These are phyloP conservation scores for Jatropha multifida DNA, from an alignment of 441 rosid genomes.

Conservation along the genomic window DNA sequence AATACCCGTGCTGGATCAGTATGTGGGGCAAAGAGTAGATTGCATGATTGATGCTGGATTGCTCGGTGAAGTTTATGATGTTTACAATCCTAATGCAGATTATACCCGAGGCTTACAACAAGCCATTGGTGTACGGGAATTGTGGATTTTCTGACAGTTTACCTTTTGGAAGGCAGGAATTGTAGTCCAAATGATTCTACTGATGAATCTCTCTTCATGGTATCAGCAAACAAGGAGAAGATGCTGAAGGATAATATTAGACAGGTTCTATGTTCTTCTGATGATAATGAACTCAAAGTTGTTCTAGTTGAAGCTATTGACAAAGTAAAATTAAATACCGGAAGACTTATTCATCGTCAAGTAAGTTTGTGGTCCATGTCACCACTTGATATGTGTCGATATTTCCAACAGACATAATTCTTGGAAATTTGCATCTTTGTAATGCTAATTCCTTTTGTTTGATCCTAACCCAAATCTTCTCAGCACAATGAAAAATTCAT, in stretches of 20 bases:
- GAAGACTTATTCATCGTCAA: constrained; percentile 86
- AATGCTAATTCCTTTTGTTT: background rate
- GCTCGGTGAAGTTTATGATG: constrained; percentile 69
- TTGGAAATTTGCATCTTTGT: background rate
- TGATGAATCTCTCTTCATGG: constrained; percentile 21
- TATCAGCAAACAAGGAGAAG: constrained; percentile 31
- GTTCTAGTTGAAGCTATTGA: constrained; percentile 65
- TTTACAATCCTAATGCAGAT: constrained; percentile 60
- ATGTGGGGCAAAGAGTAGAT: constrained; percentile 79
- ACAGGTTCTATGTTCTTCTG: constrained; percentile 38
- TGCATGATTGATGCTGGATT: constrained; percentile 78
- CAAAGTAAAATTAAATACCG: constrained; percentile 67
- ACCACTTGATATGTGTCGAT: too few species aligned
- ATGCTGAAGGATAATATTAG: constrained; percentile 41
- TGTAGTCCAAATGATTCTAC: constrained; percentile 20
- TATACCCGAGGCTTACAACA: constrained; percentile 80
- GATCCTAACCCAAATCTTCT: background rate
- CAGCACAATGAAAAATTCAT: background rate
- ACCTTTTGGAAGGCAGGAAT: constrained; percentile 29
- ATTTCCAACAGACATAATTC: background rate
- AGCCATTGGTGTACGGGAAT: constrained; percentile 88
- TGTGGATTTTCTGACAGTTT: constrained; percentile 52
- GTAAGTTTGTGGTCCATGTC: constrained; percentile 39
- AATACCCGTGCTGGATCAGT: constrained; percentile 58
- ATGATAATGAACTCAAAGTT: constrained; percentile 40